These are phyloP conservation scores for Salmacisia buchloeana DNA, from an alignment of 1,284 basidiomycete species.

Conservation along the genomic window DNA sequence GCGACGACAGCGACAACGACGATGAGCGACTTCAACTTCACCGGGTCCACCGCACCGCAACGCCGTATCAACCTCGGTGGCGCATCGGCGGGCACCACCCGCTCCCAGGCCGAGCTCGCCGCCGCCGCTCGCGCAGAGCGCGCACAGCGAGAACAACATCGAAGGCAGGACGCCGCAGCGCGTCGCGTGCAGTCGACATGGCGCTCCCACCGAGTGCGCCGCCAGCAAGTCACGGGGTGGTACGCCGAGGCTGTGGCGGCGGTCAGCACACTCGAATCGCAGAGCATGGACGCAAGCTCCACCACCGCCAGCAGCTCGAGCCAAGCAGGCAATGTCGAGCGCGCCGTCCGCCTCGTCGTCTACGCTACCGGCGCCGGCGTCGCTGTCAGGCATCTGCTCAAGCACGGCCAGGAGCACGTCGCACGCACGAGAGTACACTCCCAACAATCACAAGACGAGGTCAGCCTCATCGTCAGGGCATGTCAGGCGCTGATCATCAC, in stretches of 20 bases:
- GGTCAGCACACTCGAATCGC: background rate
- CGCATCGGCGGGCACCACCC: conserved; percentile 12
- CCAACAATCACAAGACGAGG: background rate
- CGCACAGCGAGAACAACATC: conserved; percentile 2
- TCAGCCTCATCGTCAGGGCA: background rate
- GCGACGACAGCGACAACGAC: background rate
- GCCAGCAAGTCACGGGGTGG: background rate
- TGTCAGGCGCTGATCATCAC: background rate
- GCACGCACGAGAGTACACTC: background rate
- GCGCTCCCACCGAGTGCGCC: background rate
- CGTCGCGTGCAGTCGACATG: conserved; percentile 1
- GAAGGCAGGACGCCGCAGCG: conserved; percentile 4
- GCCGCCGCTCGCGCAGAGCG: conserved; percentile 8
- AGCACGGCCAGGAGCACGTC: background rate
- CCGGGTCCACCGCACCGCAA: conserved; percentile 21
- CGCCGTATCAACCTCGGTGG: conserved; percentile 26
- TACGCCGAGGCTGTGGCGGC: background rate
- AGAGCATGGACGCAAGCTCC: too few relatives aligned
- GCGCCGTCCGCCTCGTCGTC: background rate
- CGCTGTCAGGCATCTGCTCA: background rate
- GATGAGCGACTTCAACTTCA: conserved; percentile 26
- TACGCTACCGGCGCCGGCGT: background rate
- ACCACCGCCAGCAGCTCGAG: too few relatives aligned
- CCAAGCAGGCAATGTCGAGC: too few relatives aligned
- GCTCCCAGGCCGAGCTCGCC: background rate